Percentiles rank a stretch among this genome's conserved stretches.
Evolutionary conservation across 2,329 filamentous ascomycete genomes (phyloP).

Genomic region (Talaromyces pinophilus): DNA sequence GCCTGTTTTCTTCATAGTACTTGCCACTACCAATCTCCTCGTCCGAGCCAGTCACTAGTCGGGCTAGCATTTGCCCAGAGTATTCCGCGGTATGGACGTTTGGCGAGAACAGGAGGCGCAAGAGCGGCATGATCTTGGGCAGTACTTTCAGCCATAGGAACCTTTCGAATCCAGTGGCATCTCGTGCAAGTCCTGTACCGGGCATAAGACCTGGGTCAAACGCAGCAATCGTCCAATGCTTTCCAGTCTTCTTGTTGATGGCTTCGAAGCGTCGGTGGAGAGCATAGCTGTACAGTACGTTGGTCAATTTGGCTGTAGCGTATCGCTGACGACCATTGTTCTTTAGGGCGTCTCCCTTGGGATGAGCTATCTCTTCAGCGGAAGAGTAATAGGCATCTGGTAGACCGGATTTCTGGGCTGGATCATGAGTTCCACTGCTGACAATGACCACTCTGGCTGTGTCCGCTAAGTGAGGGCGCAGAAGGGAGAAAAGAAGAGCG

Average conservation of each 20-base stretch:
- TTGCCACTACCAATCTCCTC: conserved; percentile 37
- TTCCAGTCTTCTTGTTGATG: conserved; percentile 25
- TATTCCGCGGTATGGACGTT: conserved; percentile 46
- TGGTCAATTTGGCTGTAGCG: conserved; percentile 50
- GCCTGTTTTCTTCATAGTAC: conserved; percentile 49
- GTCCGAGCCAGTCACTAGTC: conserved; percentile 42
- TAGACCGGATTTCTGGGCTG: conserved; percentile 45
- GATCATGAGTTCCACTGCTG: conserved; percentile 52
- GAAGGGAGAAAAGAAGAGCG: conserved; percentile 53
- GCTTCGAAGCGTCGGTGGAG: conserved; percentile 40
- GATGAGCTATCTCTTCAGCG: conserved; percentile 51
- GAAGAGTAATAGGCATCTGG: conserved; percentile 48
- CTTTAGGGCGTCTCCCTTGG: conserved; percentile 32
- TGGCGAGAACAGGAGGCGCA: conserved; percentile 34
- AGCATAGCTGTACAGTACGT: conserved; percentile 53
- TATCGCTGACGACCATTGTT: conserved; percentile 46
- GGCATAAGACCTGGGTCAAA: conserved; percentile 55
- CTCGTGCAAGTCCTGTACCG: conserved; percentile 47
- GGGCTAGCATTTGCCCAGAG: conserved; percentile 45
- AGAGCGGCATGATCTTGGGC: conserved; percentile 34
- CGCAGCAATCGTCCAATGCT: conserved; percentile 44
- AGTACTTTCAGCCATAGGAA: conserved; percentile 43
- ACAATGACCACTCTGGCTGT: conserved; percentile 50
- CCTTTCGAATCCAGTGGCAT: conserved; percentile 29
- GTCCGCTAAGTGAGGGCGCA: conserved; percentile 43